These are phyloP conservation scores for Tylopilus felleus DNA, from an alignment of 768 basidiomycete species.

Conservation along the genomic window DNA sequence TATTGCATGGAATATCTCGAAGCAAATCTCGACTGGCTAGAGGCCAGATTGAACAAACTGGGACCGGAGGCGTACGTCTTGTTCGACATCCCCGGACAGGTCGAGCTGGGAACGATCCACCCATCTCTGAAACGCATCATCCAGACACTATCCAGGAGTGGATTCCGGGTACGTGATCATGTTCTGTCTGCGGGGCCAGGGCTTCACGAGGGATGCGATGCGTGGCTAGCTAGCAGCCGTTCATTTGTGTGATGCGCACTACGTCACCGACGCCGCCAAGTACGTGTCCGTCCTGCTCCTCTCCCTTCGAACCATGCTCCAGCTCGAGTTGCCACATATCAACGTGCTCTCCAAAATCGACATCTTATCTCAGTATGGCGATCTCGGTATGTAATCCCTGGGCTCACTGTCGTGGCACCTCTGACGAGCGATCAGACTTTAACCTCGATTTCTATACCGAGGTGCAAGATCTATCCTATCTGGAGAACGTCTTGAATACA, in stretches of 20 bases:
- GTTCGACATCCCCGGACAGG: slow-evolving; percentile 96
- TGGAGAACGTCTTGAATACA: slow-evolving; percentile 69
- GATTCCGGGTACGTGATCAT: slow-evolving; percentile 72
- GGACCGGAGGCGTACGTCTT: slow-evolving; percentile 80
- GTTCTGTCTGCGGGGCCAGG: not conserved
- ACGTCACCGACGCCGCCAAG: slow-evolving; percentile 93
- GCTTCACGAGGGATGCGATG: slow-evolving; percentile 5
- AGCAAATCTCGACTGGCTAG: slow-evolving; percentile 88
- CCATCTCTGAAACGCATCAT: no score
- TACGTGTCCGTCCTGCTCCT: slow-evolving; percentile 91
- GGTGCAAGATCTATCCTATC: slow-evolving; percentile 90
- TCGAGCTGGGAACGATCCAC: no score
- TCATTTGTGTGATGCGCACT: slow-evolving; percentile 95
- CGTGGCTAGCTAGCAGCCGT: slow-evolving; percentile 90
- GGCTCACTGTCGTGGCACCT: not conserved
- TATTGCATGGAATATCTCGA: slow-evolving; percentile 89
- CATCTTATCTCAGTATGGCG: slow-evolving; percentile 84
- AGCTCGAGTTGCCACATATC: slow-evolving; percentile 95
- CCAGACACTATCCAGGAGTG: slow-evolving; percentile 52
- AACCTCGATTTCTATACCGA: slow-evolving; percentile 98
- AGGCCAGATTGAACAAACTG: slow-evolving; percentile 60
- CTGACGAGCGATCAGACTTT: slow-evolving; percentile 60
- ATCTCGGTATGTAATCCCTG: slow-evolving; percentile 62
- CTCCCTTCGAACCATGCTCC: slow-evolving; percentile 95
- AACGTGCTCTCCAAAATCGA: slow-evolving; percentile 97